Base-by-base conservation (phyloP, 371 early-diverging fungal species). In the Smittium mucronatum region DNA sequence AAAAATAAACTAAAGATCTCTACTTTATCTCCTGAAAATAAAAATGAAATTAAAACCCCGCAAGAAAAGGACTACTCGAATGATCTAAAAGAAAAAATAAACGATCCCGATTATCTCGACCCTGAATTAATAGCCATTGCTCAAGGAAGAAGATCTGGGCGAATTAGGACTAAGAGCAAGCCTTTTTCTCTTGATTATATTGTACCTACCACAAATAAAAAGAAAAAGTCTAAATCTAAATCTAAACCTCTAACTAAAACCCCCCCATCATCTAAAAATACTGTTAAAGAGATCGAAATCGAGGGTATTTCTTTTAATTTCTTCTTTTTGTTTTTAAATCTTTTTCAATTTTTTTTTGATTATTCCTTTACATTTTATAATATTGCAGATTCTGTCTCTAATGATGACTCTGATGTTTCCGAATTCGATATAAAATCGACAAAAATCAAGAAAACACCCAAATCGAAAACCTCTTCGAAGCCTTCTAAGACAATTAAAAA, bases 101-200 rank as follows among this genome's bases (percentile, higher is more conserved):
- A 21, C 5, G 63, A 61, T 33, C 11, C 5, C 5, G 33, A 33
- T n/a, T 61, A 30, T 16, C 63, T 61, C 26, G 63, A 61, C 63
- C 63, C 63, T 30, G 63, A 61, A 33, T 26, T 61, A 26, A 61
- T 61, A 30, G 63, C 63, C 33, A 30, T 61, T 11, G 63, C 63
- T 16, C 63, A 61, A 33, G 63, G 63, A 16, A 28, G 63, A 61
- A 61, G 63, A 33, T 61, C 63, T 30, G 63, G 63, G n/a, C 5
- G 63, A n/a, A 33, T 61, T 61, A 28, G 63, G 21, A 47, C 47
- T 47, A 5, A 47, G 21, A 47, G 47, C 21, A 47, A 47, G 47
- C 47, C 47, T 11, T 47, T 47, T 21, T 47, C 47, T 47, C 47
- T 47, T 47, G 47, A 47, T 11, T 47, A 47, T 47, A 47, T 11